phyloP scores from a whole-genome alignment of 768 basidiomycete species.

The Lactifluus rugatus region DNA sequence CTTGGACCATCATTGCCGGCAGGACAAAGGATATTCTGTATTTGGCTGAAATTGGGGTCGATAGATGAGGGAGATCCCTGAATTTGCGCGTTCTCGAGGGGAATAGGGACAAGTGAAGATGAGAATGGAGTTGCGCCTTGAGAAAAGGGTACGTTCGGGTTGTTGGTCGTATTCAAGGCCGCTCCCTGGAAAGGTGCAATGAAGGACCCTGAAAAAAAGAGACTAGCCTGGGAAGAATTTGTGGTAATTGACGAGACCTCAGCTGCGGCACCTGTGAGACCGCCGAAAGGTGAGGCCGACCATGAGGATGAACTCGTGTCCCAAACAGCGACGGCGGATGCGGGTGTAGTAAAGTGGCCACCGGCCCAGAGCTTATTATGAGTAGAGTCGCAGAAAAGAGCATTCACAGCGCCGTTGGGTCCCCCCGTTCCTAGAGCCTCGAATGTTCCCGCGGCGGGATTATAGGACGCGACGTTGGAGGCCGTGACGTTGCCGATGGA shows the following conservation, averaged over 20 bases:
- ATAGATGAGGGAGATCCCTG: constrained; percentile 56
- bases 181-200: constrained; percentile 56
- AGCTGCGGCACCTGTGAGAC: constrained; percentile 60
- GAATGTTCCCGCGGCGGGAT: constrained; percentile 46
- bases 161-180: constrained; percentile 55
- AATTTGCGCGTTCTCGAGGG: constrained; percentile 47
- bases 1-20: constrained; percentile 69
- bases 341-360: constrained; percentile 63
- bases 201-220: constrained; percentile 89
- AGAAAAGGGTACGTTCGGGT: constrained; percentile 80
- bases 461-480: constrained; percentile 71
- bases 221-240: constrained; percentile 57
- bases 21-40: constrained; percentile 75
- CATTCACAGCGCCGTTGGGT: constrained; percentile 62
- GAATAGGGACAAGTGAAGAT: constrained; percentile 78
- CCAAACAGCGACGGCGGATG: constrained; percentile 62
- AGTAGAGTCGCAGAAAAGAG: constrained; percentile 67
- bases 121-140: constrained; percentile 77
- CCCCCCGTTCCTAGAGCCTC: constrained; percentile 55
- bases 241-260: constrained; percentile 68
- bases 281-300: constrained; percentile 72
- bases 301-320: constrained; percentile 54
- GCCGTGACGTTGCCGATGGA: constrained; percentile 51
- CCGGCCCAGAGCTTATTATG: constrained; percentile 68
- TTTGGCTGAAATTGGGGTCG: constrained; percentile 49